Conservation (phyloP, 2,329 filamentous ascomycete genomes). For the Colletotrichum sp. region DNA sequence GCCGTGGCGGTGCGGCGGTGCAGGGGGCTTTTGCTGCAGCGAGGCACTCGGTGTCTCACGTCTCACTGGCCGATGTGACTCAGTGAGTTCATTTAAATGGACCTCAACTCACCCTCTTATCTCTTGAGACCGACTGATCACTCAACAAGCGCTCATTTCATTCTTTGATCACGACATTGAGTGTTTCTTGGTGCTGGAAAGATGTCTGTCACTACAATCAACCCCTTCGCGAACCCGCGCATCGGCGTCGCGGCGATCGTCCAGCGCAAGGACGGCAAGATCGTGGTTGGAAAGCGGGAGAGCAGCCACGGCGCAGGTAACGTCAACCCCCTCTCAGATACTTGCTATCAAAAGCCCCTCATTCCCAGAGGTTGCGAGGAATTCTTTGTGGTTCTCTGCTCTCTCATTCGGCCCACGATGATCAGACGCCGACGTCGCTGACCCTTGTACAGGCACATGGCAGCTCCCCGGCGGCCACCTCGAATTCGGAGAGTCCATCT, state of each 20-base stretch:
- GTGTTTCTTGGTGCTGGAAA: too few species aligned
- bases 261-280: conserved; percentile 42
- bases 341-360: neutral
- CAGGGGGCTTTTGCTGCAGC: neutral
- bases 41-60: neutral
- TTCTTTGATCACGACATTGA: too few species aligned
- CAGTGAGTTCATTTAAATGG: neutral
- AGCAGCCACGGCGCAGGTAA: conserved; percentile 55
- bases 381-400: fast-evolving
- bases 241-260: conserved; percentile 57
- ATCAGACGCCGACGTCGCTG: neutral
- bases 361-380: neutral
- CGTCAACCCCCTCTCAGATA: neutral
- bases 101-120: fast-evolving
- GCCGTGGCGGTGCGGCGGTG: neutral
- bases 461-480: conserved; percentile 79
- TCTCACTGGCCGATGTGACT: neutral
- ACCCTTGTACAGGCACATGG: conserved; percentile 54
- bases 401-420: neutral
- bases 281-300: conserved; percentile 53
- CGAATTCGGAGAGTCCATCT: conserved; percentile 69
- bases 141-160: neutral
- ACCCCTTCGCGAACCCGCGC: conserved; percentile 33
- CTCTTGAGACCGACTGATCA: fast-evolving
- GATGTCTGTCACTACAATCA: neutral